These are phyloP conservation scores for Breynia disticha DNA, from an alignment of 441 rosid genomes.

Conservation along the genomic window DNA sequence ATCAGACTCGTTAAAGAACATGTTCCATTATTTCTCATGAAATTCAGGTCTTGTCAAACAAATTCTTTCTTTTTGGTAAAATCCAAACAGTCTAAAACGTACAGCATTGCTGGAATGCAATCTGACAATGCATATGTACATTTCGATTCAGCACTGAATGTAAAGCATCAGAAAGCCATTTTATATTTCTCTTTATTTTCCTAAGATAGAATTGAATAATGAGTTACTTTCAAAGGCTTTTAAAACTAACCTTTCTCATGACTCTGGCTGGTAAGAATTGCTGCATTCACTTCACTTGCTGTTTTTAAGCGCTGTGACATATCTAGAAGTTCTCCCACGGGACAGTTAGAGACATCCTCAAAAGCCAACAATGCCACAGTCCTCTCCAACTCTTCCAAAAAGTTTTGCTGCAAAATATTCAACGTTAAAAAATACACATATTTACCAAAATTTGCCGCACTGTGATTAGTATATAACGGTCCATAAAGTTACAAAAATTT, in stretches of 20 bases:
- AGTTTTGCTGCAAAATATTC: constrained; percentile 52
- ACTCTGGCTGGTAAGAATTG: constrained; percentile 92
- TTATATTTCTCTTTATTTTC: no score
- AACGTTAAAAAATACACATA: constrained; percentile 5
- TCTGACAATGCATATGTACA: no score
- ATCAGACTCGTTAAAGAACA: no score
- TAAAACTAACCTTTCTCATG: constrained; percentile 69
- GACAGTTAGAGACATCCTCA: constrained; percentile 77
- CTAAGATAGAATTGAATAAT: no score
- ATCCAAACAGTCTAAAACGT: no score
- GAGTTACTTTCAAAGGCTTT: neutral
- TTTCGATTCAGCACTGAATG: no score
- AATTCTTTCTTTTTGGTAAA: no score
- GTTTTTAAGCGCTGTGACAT: constrained; percentile 85
- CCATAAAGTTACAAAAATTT: neutral
- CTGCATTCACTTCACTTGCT: constrained; percentile 93
- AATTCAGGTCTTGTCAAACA: no score
- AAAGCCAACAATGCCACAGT: constrained; percentile 86
- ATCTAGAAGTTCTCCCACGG: constrained; percentile 80
- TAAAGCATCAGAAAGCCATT: no score
- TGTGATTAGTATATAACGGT: neutral
- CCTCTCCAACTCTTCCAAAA: constrained; percentile 88
- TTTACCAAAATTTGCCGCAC: neutral
- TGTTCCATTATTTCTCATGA: no score
- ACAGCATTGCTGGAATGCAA: no score